Percentiles rank a stretch among this genome's conserved stretches.
These are phyloP conservation scores for Nymphaea thermarum DNA, from an alignment of 164 flowering plant genomes.

Conservation along the genomic window DNA sequence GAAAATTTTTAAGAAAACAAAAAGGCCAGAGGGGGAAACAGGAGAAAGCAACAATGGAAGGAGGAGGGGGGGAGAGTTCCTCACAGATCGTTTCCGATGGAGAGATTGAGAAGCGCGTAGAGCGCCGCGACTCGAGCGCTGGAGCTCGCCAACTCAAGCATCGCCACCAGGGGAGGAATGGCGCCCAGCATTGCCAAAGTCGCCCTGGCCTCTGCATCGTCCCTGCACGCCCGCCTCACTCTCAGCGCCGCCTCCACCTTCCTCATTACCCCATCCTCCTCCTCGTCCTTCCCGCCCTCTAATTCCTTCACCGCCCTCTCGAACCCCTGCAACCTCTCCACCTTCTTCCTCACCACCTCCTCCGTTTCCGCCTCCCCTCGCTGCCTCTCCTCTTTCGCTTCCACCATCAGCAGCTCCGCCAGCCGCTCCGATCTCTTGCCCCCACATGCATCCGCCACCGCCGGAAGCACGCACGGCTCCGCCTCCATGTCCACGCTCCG, in stretches of 20 bases:
- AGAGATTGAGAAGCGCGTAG: constrained; percentile 82
- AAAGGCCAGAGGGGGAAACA: constrained; percentile 3
- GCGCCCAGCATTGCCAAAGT: constrained; percentile 81
- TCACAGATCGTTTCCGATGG: constrained; percentile 69
- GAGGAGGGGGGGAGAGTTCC: constrained; percentile 4
- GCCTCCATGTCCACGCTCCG: constrained; percentile 7
- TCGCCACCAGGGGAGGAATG: constrained; percentile 69
- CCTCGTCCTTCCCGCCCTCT: constrained; percentile 15
- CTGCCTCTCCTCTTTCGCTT: constrained; percentile 11
- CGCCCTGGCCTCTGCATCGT: constrained; percentile 45
- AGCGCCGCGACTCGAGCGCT: constrained; percentile 49
- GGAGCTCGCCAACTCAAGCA: constrained; percentile 45
- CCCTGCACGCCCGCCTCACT: constrained; percentile 65
- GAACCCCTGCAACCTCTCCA: constrained; percentile 46
- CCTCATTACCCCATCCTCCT: constrained; percentile 8
- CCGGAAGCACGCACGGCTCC: neutral
- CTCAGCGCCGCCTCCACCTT: constrained; percentile 24
- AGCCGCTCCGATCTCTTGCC: constrained; percentile 49
- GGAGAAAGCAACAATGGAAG: neutral
- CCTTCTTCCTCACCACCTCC: constrained; percentile 36
- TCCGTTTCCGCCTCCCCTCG: constrained; percentile 15
- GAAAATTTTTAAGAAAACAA: neutral
- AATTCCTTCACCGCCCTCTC: constrained; percentile 33
- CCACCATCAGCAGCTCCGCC: constrained; percentile 46
- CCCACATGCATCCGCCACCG: neutral